These are phyloP conservation scores for Pichia sp. DNA, from an alignment of 1,139 yeast species.

Conservation along the genomic window DNA sequence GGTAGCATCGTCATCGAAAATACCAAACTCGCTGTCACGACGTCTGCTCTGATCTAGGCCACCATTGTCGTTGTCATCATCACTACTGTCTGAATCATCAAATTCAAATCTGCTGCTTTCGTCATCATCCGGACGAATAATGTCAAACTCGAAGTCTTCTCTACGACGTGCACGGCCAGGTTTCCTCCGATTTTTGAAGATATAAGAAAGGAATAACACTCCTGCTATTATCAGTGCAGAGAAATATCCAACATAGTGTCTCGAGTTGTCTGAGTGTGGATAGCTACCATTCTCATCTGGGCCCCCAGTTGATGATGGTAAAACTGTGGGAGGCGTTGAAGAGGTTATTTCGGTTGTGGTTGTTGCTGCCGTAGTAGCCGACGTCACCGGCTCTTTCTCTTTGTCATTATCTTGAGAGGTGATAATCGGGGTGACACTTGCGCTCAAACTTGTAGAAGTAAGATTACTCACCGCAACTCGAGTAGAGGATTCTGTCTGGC, in stretches of 20 bases:
- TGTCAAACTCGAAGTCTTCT: constrained; percentile 75
- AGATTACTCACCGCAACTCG: not conserved
- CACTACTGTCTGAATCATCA: constrained; percentile 20
- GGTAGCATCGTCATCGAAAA: constrained; percentile 11
- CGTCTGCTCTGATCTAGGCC: not conserved
- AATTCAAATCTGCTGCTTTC: constrained; percentile 31
- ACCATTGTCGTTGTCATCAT: constrained; percentile 10
- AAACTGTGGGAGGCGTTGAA: not conserved
- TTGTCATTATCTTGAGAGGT: not conserved
- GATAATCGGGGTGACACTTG: not conserved
- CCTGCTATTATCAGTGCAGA: constrained; percentile 59
- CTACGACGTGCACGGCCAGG: constrained; percentile 56
- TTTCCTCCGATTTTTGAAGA: constrained; percentile 45
- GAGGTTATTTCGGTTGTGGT: not conserved
- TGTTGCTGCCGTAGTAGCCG: not conserved
- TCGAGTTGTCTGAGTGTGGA: constrained; percentile 31
- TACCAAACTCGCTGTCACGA: constrained; percentile 7
- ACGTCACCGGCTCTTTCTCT: not conserved
- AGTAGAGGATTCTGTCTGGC: not conserved
- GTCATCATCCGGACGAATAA: constrained; percentile 63
- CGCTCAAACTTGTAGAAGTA: not conserved
- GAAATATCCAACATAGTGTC: constrained; percentile 41
- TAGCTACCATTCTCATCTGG: constrained; percentile 22
- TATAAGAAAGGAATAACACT: constrained; percentile 47
- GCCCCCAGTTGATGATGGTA: constrained; percentile 13